A percentile compares a stretch with the other conserved stretches of the same genome.
Evolutionary conservation across 2,329 filamentous ascomycete species (phyloP).

Genomic region (Fusarium sp.): DNA sequence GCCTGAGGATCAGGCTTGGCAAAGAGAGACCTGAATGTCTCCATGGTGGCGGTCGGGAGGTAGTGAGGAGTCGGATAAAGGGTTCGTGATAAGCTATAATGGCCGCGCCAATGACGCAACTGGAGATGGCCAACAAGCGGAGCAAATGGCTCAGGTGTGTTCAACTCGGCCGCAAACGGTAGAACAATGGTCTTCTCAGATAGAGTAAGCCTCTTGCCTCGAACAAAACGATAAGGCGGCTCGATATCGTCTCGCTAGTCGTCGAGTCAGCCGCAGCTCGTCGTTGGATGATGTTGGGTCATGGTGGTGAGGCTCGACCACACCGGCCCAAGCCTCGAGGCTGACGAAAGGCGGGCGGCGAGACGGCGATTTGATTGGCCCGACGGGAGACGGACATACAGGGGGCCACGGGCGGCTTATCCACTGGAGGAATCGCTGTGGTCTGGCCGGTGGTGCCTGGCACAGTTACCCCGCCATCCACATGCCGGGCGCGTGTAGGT

Average conservation of each 20-base stretch:
- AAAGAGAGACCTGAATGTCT: slow-evolving; percentile 87
- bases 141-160: background rate
- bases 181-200: background rate
- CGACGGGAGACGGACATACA: slow-evolving; percentile 3
- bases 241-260: slow-evolving; percentile 5
- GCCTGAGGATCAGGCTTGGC: slow-evolving; percentile 92
- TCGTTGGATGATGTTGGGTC: slow-evolving; percentile 38
- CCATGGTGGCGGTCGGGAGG: slow-evolving; percentile 69
- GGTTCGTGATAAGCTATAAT: slow-evolving; percentile 8
- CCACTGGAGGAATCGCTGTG: slow-evolving; percentile 22
- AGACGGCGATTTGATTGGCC: slow-evolving; percentile 23
- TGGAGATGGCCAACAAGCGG: slow-evolving; percentile 25
- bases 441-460: slow-evolving; percentile 10
- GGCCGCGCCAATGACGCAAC: slow-evolving; percentile 43
- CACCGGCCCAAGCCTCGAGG: slow-evolving; percentile 33
- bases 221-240: background rate
- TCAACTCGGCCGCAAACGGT: background rate
- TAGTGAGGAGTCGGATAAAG: slow-evolving; percentile 1
- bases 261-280: slow-evolving; percentile 27
- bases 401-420: background rate
- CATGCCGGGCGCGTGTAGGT: slow-evolving; percentile 30
- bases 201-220: background rate
- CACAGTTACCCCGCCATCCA: slow-evolving; percentile 34
- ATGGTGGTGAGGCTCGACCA: slow-evolving; percentile 42
- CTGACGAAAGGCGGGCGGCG: slow-evolving; percentile 32